Percentiles rank a stretch among this genome's conserved stretches.
phyloP scores from a whole-genome alignment of 2,329 filamentous ascomycete species.

The Lanzia echinophila region DNA sequence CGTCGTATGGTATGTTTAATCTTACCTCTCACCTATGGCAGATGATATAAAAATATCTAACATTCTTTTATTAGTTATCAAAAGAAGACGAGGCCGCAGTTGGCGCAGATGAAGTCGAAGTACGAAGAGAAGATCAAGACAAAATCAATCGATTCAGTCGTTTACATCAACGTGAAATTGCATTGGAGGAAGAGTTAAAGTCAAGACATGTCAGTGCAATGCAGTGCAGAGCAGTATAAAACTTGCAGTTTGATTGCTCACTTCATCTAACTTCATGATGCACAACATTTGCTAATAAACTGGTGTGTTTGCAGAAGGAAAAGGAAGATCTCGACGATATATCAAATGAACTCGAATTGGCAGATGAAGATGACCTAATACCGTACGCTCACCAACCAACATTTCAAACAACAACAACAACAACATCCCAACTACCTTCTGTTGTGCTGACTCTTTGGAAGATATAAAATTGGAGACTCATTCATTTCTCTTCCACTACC shows the following conservation, averaged over 20 bases:
- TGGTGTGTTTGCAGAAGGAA: slow-evolving; percentile 69
- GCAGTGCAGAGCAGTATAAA: not conserved
- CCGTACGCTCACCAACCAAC: slow-evolving; percentile 53
- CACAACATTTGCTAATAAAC: slow-evolving; percentile 10
- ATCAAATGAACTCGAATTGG: slow-evolving; percentile 82
- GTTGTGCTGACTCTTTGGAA: slow-evolving; percentile 34
- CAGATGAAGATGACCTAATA: slow-evolving; percentile 89
- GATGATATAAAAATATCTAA: not conserved
- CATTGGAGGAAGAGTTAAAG: slow-evolving; percentile 73
- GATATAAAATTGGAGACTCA: slow-evolving; percentile 94
- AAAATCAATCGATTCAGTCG: slow-evolving; percentile 98
- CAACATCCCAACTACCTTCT: too few relatives aligned
- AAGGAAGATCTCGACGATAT: slow-evolving; percentile 97
- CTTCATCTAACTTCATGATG: slow-evolving; percentile 4
- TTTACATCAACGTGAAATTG: slow-evolving; percentile 77
- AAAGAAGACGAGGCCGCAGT: slow-evolving; percentile 81
- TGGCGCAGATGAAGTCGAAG: slow-evolving; percentile 76
- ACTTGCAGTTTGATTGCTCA: too few relatives aligned
- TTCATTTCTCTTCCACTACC: slow-evolving; percentile 82
- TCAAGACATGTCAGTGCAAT: slow-evolving; percentile 61
- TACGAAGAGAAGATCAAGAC: slow-evolving; percentile 94
- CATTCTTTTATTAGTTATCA: slow-evolving; percentile 51
- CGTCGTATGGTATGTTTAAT: slow-evolving; percentile 21
- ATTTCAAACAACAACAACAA: too few relatives aligned
- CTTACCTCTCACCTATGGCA: not conserved